Percentiles rank a stretch among this genome's conserved stretches.
phyloP scores from a whole-genome alignment of 441 rosid species.

The Eutrema salsugineum region DNA sequence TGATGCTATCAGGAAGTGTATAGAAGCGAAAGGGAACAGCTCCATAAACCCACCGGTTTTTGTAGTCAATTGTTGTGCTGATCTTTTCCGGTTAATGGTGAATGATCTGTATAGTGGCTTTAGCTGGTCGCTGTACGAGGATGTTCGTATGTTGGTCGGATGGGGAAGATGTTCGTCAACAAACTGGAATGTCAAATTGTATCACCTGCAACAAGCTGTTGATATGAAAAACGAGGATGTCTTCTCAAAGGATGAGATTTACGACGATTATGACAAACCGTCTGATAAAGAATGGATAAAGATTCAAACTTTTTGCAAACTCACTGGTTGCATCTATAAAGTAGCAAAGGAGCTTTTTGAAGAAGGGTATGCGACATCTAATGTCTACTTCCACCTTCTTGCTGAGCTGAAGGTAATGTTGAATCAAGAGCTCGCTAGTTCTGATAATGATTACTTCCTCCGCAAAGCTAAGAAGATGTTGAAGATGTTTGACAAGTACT shows the following conservation, averaged over 20 bases:
- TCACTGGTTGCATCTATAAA: slow-evolving; percentile 61
- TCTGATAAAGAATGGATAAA: slow-evolving; percentile 74
- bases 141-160: slow-evolving; percentile 3
- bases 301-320: slow-evolving; percentile 54
- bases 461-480: slow-evolving; percentile 44
- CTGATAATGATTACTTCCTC: slow-evolving; percentile 49
- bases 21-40: slow-evolving; percentile 48
- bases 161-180: slow-evolving; percentile 2
- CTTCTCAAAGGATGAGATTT: slow-evolving; percentile 38
- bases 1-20: slow-evolving; percentile 45
- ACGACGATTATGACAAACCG: slow-evolving; percentile 56
- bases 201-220: slow-evolving; percentile 4
- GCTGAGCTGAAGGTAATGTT: slow-evolving; percentile 58
- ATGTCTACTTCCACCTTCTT: slow-evolving; percentile 51
- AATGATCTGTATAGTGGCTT: slow-evolving; percentile 30
- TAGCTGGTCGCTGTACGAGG: neutral
- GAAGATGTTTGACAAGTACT: slow-evolving; percentile 54
- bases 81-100: slow-evolving; percentile 56
- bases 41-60: slow-evolving; percentile 49
- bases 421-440: slow-evolving; percentile 50
- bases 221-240: neutral
- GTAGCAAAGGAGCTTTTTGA: slow-evolving; percentile 52
- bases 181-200: slow-evolving; percentile 3
- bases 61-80: slow-evolving; percentile 60
- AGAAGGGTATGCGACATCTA: slow-evolving; percentile 51